Evolutionary conservation across 768 basidiomycete species (phyloP).

Genomic region (Serendipita sp.): DNA sequence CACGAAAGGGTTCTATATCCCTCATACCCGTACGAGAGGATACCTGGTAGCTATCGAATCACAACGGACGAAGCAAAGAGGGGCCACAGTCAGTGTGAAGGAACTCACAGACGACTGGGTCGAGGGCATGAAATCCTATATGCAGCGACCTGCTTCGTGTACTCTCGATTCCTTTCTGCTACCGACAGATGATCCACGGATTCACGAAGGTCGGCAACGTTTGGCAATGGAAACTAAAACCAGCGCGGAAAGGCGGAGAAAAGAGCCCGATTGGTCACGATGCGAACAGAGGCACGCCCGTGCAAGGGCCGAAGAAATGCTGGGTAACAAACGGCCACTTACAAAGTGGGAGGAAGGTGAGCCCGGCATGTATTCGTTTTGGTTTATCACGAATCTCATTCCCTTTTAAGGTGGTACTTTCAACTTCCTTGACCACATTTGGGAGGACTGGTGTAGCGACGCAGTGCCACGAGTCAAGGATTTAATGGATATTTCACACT

Average conservation of each 20-base stretch:
- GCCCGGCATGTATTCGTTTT: conserved; percentile 10
- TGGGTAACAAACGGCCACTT: conserved; percentile 71
- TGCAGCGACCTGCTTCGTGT: conserved; percentile 73
- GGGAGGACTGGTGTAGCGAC: conserved; percentile 85
- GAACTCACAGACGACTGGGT: conserved; percentile 55
- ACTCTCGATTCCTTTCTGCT: conserved; percentile 87
- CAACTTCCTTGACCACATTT: conserved; percentile 74
- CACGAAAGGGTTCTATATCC: conserved; percentile 82
- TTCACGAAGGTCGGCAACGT: conserved; percentile 74
- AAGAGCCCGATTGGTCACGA: conserved; percentile 57
- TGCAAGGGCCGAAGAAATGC: conserved; percentile 62
- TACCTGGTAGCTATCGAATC: conserved; percentile 64
- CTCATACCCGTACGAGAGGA: conserved; percentile 83
- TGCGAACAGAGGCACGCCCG: conserved; percentile 87
- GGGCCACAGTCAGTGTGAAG: conserved; percentile 23
- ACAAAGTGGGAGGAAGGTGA: conserved; percentile 88
- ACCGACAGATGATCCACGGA: conserved; percentile 77
- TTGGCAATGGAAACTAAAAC: conserved; percentile 49
- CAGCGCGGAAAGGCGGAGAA: conserved; percentile 22
- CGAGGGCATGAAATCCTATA: conserved; percentile 31
- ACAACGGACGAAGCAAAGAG: conserved; percentile 1
- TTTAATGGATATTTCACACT: conserved; percentile 76
- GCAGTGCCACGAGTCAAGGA: conserved; percentile 95
- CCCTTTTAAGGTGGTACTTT: conserved; percentile 49
- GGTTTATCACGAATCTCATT: not conserved